phyloP scores from a whole-genome alignment of 2,329 filamentous ascomycete species.

The Tolypocladium inflatum region DNA sequence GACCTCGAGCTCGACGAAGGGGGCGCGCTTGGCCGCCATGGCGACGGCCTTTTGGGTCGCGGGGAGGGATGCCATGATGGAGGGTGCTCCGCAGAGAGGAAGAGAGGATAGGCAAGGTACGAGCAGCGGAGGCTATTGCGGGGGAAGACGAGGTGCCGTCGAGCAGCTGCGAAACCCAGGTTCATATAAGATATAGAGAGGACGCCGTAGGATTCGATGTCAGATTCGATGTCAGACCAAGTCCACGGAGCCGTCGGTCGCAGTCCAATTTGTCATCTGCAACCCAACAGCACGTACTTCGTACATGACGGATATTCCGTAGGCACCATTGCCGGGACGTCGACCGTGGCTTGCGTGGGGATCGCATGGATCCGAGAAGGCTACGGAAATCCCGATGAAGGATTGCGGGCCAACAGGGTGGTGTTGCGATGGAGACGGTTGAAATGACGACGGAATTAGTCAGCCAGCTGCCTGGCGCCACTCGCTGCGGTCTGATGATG shows the following conservation, averaged over 20 bases:
- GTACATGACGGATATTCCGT: background rate
- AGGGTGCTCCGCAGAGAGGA: background rate
- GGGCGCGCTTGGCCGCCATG: constrained; percentile 40
- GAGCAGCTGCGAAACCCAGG: background rate
- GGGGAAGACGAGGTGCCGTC: too few relatives aligned
- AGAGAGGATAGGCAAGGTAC: background rate
- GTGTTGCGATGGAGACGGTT: background rate
- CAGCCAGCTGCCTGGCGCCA: background rate
- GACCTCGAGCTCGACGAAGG: constrained; percentile 46
- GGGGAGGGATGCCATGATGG: constrained; percentile 33
- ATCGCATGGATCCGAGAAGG: background rate
- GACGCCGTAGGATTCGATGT: background rate
- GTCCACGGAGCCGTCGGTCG: background rate
- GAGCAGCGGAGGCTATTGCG: too few relatives aligned
- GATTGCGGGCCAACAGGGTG: too few relatives aligned
- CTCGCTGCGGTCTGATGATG: background rate
- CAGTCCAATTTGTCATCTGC: background rate
- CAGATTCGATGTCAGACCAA: background rate
- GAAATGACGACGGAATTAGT: background rate
- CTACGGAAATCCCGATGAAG: background rate
- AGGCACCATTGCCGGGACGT: too few relatives aligned
- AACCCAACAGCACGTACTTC: background rate
- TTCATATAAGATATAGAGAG: background rate
- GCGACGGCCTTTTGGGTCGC: constrained; percentile 55
- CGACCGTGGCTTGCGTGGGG: background rate